These are phyloP conservation scores for Pseudozyma pruni DNA, from an alignment of 1,284 basidiomycete genomes.

Conservation along the genomic window DNA sequence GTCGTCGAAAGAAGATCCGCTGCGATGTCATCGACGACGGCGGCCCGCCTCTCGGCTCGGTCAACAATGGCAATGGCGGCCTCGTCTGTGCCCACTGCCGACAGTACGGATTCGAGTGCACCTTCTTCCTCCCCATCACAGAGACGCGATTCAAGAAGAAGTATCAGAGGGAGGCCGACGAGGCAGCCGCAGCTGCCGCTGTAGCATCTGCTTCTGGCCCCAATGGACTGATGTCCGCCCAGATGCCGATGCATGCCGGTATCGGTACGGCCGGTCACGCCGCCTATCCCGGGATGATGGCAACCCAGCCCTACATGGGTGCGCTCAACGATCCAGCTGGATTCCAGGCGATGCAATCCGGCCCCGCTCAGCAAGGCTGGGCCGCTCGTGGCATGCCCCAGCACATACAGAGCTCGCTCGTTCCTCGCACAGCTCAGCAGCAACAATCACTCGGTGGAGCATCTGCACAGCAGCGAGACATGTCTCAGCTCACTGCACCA, in stretches of 20 bases:
- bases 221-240: constrained; percentile 9
- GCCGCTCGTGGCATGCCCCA: constrained; percentile 14
- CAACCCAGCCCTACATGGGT: constrained; percentile 35
- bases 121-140: constrained; percentile 93
- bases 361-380: constrained; percentile 27
- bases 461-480: constrained; percentile 4
- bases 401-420: constrained; percentile 10
- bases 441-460: too few relatives aligned
- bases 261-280: constrained; percentile 8
- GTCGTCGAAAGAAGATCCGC: constrained; percentile 91
- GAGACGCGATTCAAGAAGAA: constrained; percentile 98
- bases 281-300: constrained; percentile 27
- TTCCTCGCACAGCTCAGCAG: constrained; percentile 4
- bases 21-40: constrained; percentile 67
- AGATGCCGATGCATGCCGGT: constrained; percentile 15
- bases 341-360: constrained; percentile 25
- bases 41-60: constrained; percentile 56
- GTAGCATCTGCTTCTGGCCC: constrained; percentile 41
- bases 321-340: constrained; percentile 36
- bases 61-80: constrained; percentile 57
- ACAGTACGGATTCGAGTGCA: constrained; percentile 61
- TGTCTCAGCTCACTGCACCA: not conserved
- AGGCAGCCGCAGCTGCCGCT: constrained; percentile 71
- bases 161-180: constrained; percentile 73
- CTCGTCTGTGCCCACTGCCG: constrained; percentile 56